Base-by-base conservation (phyloP, 2,329 filamentous ascomycete genomes). In the Colletotrichum orbiculare region DNA sequence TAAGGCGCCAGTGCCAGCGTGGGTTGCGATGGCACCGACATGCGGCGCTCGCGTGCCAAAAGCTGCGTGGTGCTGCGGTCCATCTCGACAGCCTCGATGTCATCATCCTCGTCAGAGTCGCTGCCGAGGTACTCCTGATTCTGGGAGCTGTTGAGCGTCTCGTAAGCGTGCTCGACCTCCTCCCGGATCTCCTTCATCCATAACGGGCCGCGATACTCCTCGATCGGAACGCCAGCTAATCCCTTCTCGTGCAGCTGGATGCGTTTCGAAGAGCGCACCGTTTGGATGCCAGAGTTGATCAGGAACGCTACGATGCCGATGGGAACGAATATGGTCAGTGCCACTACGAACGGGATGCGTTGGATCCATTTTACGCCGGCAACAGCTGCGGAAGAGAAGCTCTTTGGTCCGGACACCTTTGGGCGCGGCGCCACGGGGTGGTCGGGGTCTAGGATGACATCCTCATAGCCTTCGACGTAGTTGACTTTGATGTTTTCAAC, bases 181-280 rank as follows among this genome's bases (percentile, higher is more conserved):
- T 87, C 87, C 45, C 91, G 90, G 33, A 94, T 87, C 61, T 91
- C 90, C 69, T 91, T 89, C 69, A 95, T 87, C 71, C 93, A 84
- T 9, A 96, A 79, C 0, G 93, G 92, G 35, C 71, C 68, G 17
- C 91, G 87, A 73, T 97, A 97, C 53, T 88, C 85, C 13, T 87
- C 83, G 13, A 92, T 83, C 58, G 89, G 84, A 58, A 93, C 83
- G 6, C 89, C 91, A 0, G 87, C 87, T 56, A 89, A 82, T 12
- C 91, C 91, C 55, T 84, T 81, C 74, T 95, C 91, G 73, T 98
- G 92, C 2, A 92, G 80, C 59, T 85, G 85, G 61, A 97, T 95
- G 46, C 95, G 88, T 66, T 88, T 86, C 6, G 86, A 85, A 73
- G 92, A 96, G 67, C 89, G 87, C 54, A 92, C 79, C 0, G 89